These are phyloP conservation scores for Suillus subluteus DNA, from an alignment of 768 basidiomycete genomes.

Conservation along the genomic window DNA sequence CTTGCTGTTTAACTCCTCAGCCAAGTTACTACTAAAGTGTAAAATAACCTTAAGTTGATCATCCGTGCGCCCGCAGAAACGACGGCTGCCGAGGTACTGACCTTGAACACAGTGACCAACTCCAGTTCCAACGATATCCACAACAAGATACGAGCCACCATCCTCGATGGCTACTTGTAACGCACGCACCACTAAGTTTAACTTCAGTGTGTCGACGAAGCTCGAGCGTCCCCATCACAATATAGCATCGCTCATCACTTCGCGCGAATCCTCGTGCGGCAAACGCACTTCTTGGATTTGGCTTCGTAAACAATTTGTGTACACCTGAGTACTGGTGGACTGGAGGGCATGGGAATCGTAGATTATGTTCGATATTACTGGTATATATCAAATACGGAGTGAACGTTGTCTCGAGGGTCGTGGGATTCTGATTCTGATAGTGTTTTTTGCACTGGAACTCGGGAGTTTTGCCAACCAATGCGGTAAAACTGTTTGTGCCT, in stretches of 20 bases:
- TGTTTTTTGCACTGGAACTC: too few species aligned
- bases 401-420: not conserved
- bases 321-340: too few species aligned
- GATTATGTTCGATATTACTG: too few species aligned
- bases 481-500: not conserved
- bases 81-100: slow-evolving; percentile 91
- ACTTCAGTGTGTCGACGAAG: not conserved
- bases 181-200: too few species aligned
- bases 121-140: slow-evolving; percentile 40
- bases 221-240: not conserved
- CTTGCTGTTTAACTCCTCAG: slow-evolving; percentile 43
- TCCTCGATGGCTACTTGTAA: not conserved
- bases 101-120: slow-evolving; percentile 96
- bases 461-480: too few species aligned
- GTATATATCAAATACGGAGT: too few species aligned
- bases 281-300: too few species aligned
- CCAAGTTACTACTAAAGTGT: not conserved
- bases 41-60: slow-evolving; percentile 70
- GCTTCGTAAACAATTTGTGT: too few species aligned
- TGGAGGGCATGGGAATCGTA: too few species aligned
- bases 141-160: too few species aligned
- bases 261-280: too few species aligned
- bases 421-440: too few species aligned
- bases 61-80: slow-evolving; percentile 94
- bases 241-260: not conserved